These are phyloP conservation scores for Brassica incana DNA, from an alignment of 345 rosid genomes.

Conservation along the genomic window DNA sequence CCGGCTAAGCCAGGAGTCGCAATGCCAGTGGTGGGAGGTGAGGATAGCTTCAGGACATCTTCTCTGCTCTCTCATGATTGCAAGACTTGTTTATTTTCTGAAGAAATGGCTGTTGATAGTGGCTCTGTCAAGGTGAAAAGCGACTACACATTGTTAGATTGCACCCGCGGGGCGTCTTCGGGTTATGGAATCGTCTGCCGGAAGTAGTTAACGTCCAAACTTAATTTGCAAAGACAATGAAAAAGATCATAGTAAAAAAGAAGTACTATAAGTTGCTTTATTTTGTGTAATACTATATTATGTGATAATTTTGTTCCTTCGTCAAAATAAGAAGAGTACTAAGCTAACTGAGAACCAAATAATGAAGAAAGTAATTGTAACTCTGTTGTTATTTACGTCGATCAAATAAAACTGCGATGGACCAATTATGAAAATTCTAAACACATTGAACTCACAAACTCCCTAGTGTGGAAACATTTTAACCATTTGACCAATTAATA, in stretches of 20 bases:
- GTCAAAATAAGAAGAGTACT: not conserved
- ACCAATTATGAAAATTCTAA: too few species aligned
- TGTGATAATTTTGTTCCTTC: not conserved
- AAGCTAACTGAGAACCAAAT: not conserved
- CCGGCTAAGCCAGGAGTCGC: conserved; percentile 62
- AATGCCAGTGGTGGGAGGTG: conserved; percentile 57
- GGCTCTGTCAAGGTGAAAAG: not conserved
- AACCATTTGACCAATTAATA: not conserved
- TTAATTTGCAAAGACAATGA: not conserved
- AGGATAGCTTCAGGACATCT: conserved; percentile 48
- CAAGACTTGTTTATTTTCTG: conserved; percentile 35
- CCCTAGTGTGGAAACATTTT: not conserved
- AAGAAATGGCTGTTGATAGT: not conserved
- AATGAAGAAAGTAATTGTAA: not conserved
- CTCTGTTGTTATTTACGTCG: too few species aligned
- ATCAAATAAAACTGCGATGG: too few species aligned
- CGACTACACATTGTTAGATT: conserved; percentile 4
- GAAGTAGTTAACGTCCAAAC: not conserved
- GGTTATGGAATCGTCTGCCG: conserved; percentile 19
- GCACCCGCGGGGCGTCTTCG: conserved; percentile 9
- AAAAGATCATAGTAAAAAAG: not conserved
- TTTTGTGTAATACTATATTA: not conserved
- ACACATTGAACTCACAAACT: too few species aligned
- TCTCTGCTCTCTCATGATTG: conserved; percentile 48
- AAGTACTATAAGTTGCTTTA: not conserved